Evolutionary conservation across 352 stramenopile species (phyloP).

Genomic region (Pilasporangium apinafurcum): DNA sequence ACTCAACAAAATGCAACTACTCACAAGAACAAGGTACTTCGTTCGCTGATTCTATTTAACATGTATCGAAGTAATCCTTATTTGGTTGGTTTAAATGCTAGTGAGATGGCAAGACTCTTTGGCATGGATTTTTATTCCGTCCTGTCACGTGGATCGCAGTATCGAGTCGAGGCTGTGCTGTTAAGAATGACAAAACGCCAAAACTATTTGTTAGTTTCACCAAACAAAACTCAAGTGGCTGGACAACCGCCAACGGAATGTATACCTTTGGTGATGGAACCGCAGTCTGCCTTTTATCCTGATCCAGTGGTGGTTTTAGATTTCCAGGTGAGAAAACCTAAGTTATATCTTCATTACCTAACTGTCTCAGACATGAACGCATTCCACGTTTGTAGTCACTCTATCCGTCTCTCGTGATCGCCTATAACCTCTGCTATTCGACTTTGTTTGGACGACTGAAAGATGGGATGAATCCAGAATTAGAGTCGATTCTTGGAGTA

Average conservation of each 20-base stretch:
- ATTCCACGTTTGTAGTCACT: slow-evolving; percentile 81
- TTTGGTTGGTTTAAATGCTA: slow-evolving; percentile 7
- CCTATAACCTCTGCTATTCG: slow-evolving; percentile 99
- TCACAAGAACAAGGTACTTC: slow-evolving; percentile 67
- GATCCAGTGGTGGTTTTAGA: slow-evolving; percentile 98
- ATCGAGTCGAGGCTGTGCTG: slow-evolving; percentile 91
- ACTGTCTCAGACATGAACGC: too few relatives aligned
- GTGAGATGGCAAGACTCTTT: slow-evolving; percentile 91
- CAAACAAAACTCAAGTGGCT: slow-evolving; percentile 78
- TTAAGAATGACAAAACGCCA: slow-evolving; percentile 85
- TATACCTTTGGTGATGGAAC: slow-evolving; percentile 94
- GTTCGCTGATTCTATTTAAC: neutral
- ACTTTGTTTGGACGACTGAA: slow-evolving; percentile 92
- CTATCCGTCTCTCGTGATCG: slow-evolving; percentile 99
- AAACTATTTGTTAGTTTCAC: slow-evolving; percentile 84
- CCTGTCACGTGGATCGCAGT: slow-evolving; percentile 90
- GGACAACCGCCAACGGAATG: slow-evolving; percentile 88
- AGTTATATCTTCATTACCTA: too few relatives aligned
- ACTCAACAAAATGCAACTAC: slow-evolving; percentile 77
- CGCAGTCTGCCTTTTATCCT: slow-evolving; percentile 93
- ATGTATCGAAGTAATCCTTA: neutral
- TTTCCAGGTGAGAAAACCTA: slow-evolving; percentile 85
- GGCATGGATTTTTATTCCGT: slow-evolving; percentile 94
- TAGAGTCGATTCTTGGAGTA: slow-evolving; percentile 65
- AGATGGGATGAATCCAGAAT: slow-evolving; percentile 57